Base-by-base conservation (phyloP, 208 protist species). In the Leishmania mexicana region DNA sequence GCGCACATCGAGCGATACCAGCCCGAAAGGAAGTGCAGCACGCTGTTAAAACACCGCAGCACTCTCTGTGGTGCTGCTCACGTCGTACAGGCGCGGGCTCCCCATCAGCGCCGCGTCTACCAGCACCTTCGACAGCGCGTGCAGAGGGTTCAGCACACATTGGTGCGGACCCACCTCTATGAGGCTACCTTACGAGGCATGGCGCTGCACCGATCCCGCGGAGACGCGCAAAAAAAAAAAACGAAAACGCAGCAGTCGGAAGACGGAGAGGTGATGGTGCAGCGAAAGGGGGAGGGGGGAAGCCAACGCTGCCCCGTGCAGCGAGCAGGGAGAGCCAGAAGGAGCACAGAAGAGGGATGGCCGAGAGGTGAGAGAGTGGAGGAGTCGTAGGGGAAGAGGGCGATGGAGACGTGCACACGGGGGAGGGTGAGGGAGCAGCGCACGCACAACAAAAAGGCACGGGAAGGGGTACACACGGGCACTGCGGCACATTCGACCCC, bases 51-150 rank as follows among this genome's bases (percentile, higher is more conserved):
- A 96, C 8, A 96, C 81, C 6, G 62, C 68, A 19, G 94, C 94
- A 51, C 90, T 88, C 54, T 96, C 93, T 1, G 93, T 97, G 73
- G 98, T 90, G 89, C 80, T 93, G 80, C 83, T 95, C 38, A 98
- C 88, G 75, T 98, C 94, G 85, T 97, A 97, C n/a, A 96, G 85
- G 0, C 81, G 76, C 31, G 78, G 81, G 35, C 83, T 49, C 31
- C 54, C 68, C 54, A 42, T 77, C 11, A 42, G 75, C 31, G 82
- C 64, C 7, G 78, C 65, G 8, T 87, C 70, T 49, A 76, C 68
- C 10, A 91, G 76, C 10, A 71, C 77, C 67, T 82, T 80, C 13
- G 78, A 91, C 2, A 93, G 77, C 6, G 83, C 83, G 75, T 89
- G 82, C 42, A 40, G 40, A 38, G 74, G 80, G 71, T 83, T 87